Evolutionary conservation across 225 moss, liverwort and hornwort species (phyloP), one percentile per base, ranked within the genome.

Genomic region (Pleurozium schreberi): DNA sequence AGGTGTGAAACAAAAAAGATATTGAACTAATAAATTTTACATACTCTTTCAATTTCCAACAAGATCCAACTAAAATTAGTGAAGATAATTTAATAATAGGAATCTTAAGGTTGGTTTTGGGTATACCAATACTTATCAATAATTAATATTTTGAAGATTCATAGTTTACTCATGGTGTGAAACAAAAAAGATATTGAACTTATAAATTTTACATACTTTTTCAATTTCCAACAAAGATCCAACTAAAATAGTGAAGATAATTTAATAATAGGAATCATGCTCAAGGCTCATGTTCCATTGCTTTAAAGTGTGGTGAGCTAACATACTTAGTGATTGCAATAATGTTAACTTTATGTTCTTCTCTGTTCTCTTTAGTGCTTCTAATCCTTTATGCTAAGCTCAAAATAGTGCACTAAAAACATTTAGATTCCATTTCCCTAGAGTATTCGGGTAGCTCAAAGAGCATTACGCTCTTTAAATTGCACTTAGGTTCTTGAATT

Each of bases 291-390:
- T 50, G 12, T 21, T 75, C 74, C 31, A 2, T 30, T 47, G 28
- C 40, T 40, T 14, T 26, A 26, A 43, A 47, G 4, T 47, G 19
- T 1, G 2, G 12, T 33, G 19, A 49, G 7, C 7, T 12, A 75
- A 49, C 19, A n/a, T n/a, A n/a, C n/a, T 47, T 74, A 6, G 47
- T 47, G 18, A 73, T 73, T 8, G 10, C 17, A 28, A 31, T 33
- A 18, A 12, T n/a, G n/a, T n/a, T n/a, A 5, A 0, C 5, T 50
- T 20, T 12, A 19, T 33, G 10, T 50, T 33, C 34, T 50, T 75
- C 27, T 71, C 0, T 27, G 0, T 16, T 70, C 5, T 8, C 70
- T 0, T 26, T 47, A 47, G 45, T 1, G 1, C 28, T 47, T 47
- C 17, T 47, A 11, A 74, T 30, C 30, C 18, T 74, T 47, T 73